Evolutionary conservation across 23 red algal species (phyloP).

Genomic region (Agarophyton chilense): DNA sequence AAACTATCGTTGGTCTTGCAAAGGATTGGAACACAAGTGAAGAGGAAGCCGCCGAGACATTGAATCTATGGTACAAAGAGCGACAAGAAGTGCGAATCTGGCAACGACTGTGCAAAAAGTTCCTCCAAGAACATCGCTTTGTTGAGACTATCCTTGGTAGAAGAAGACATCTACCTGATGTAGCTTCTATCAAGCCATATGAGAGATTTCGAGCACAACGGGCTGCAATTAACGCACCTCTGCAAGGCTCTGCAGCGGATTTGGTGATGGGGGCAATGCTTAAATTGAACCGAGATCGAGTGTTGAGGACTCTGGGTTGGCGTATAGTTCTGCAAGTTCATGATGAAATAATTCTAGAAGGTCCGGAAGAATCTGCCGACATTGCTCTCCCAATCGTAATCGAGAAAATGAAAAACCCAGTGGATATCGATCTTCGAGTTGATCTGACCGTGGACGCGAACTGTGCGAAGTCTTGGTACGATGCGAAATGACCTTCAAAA

Average conservation of each 20-base stretch:
- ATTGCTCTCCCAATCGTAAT: conserved; percentile 65
- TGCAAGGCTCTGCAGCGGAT: conserved; percentile 92
- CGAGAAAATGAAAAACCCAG: conserved; percentile 73
- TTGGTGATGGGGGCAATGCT: conserved; percentile 94
- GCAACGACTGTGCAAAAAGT: conserved; percentile 64
- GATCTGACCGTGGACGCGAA: conserved; percentile 79
- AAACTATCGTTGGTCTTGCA: conserved; percentile 80
- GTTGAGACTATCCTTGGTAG: conserved; percentile 90
- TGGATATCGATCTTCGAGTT: conserved; percentile 69
- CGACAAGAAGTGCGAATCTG: conserved; percentile 79
- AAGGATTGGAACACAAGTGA: conserved; percentile 79
- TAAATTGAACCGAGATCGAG: conserved; percentile 47
- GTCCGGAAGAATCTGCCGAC: conserved; percentile 73
- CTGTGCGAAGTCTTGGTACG: conserved; percentile 77
- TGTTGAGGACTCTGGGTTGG: conserved; percentile 80
- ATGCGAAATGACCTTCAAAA: conserved; percentile 67
- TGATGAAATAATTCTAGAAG: conserved; percentile 96
- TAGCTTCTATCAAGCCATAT: not conserved
- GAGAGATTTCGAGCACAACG: conserved; percentile 66
- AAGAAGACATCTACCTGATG: conserved; percentile 77
- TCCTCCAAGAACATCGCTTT: conserved; percentile 52
- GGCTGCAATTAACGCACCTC: conserved; percentile 91
- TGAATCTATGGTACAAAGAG: conserved; percentile 86
- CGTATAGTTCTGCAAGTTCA: conserved; percentile 89
- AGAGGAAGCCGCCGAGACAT: conserved; percentile 74